phyloP scores from a whole-genome alignment of 805 yeast genomes.

The Aciculoconidium aculeatum region DNA sequence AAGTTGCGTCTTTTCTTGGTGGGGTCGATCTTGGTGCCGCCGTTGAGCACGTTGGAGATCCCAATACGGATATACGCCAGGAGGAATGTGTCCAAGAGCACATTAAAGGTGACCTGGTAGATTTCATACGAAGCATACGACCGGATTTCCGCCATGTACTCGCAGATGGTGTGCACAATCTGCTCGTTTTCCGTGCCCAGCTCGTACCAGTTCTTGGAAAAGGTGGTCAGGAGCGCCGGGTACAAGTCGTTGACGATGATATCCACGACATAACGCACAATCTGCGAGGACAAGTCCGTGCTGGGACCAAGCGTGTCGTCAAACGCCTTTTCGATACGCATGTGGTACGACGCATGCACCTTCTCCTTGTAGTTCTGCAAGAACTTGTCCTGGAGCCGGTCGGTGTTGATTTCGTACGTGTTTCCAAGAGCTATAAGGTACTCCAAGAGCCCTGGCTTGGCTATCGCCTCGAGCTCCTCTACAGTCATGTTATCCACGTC shows the following conservation, averaged over 20 bases:
- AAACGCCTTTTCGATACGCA: constrained; percentile 29
- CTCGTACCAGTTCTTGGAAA: constrained; percentile 68
- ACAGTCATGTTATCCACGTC: constrained; percentile 37
- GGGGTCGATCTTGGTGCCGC: constrained; percentile 39
- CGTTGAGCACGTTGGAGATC: constrained; percentile 34
- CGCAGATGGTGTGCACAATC: constrained; percentile 67
- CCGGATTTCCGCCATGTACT: constrained; percentile 63
- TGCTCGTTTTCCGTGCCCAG: constrained; percentile 47
- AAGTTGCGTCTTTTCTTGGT: constrained; percentile 32
- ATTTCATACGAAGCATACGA: constrained; percentile 38
- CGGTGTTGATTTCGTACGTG: constrained; percentile 75
- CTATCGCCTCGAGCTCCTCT: constrained; percentile 30
- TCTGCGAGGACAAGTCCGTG: constrained; percentile 74
- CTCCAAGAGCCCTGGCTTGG: constrained; percentile 68
- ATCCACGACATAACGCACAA: constrained; percentile 61
- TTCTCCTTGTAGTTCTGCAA: constrained; percentile 55
- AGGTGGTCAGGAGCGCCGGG: constrained; percentile 54
- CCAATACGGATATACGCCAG: constrained; percentile 35
- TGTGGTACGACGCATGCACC: constrained; percentile 43
- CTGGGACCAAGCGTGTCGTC: constrained; percentile 49
- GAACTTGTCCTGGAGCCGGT: constrained; percentile 59
- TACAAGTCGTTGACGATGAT: constrained; percentile 69
- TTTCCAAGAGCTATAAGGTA: constrained; percentile 79
- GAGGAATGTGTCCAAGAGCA: constrained; percentile 33
- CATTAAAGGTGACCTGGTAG: constrained; percentile 33